Base-by-base conservation (phyloP, 148 eudicot species). In the Cornus suecica region DNA sequence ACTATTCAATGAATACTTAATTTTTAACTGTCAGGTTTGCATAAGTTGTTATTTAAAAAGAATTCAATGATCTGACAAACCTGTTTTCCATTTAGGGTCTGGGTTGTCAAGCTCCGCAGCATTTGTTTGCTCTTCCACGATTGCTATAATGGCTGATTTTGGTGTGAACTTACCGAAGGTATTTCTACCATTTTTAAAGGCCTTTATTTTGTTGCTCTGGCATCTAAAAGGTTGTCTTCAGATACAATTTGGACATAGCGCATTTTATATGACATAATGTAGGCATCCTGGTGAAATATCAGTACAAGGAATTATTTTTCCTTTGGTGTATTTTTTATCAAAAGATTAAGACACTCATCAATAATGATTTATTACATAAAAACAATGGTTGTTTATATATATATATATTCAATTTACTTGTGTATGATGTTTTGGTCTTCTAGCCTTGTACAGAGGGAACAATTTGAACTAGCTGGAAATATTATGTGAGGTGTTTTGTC, bases 41-140 rank as follows among this genome's bases (percentile, higher is more conserved):
- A 64, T 60, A 54, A 10, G 31, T 74, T 62, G 5, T 73, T 42
- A 16, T 48, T 5, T 42, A 42, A 24, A 63, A 63, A 42, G 18
- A 51, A 63, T 31, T 65, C 31, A 61, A 51, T n/a, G n/a, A 37
- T 11, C 56, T 74, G 73, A 37, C 77, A 77, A 77, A 61, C 65
- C 37, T 77, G 24, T 69, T n/a, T 63, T 77, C 27, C 5, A 48
- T 69, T 18, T 77, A 94, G 99, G 98, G 66, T 95, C 99, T 78
- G 99, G 99, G 65, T 77, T 95, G 66, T 95, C 99, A 65, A 95
- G 99, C 81, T 95, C 99, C 61, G 91, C 99, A 23, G 99, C 99
- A 67, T 87, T 95, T 81, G 99, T 95, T 78, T 95, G 99, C 82
- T 93, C 98, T 63, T 86, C 99, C 14, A 93, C 98, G 23, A 95